Evolutionary conservation across 2,329 filamentous ascomycete genomes (phyloP).

Genomic region (Botrytis pseudocinerea): DNA sequence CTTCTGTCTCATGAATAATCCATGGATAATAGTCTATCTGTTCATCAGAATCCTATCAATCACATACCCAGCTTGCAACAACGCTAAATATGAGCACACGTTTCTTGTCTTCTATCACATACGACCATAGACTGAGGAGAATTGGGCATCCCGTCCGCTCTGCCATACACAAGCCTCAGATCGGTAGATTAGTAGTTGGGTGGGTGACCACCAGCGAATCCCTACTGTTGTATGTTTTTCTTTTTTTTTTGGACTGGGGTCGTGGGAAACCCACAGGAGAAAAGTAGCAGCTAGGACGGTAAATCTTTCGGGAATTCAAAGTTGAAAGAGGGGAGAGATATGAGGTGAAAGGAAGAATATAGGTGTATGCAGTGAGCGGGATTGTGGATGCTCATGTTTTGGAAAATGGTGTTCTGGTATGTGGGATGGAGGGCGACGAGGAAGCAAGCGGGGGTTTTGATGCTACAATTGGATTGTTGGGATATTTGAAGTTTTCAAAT

Average conservation of each 20-base stretch:
- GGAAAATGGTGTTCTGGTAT: neutral
- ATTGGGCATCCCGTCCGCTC: constrained; percentile 1
- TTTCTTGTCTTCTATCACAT: fast-evolving
- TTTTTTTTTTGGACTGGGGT: neutral
- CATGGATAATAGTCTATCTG: neutral
- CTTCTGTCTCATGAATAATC: neutral
- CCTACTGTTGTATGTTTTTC: neutral
- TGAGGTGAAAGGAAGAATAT: neutral
- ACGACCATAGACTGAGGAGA: neutral
- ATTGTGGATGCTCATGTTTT: neutral
- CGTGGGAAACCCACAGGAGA: neutral
- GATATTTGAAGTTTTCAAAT: neutral
- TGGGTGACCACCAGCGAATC: neutral
- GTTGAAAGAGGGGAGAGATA: neutral
- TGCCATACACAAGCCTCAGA: constrained; percentile 2
- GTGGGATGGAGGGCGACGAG: neutral
- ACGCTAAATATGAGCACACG: fast-evolving
- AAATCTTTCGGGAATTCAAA: neutral
- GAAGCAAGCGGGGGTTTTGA: neutral
- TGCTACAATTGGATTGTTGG: neutral
- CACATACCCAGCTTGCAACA: fast-evolving
- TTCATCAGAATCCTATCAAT: fast-evolving
- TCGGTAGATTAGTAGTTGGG: neutral
- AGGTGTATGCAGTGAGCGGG: neutral
- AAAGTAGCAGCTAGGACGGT: neutral